Conservation (phyloP, 2,329 filamentous ascomycete genomes). For the Amauroascus verrucosus region DNA sequence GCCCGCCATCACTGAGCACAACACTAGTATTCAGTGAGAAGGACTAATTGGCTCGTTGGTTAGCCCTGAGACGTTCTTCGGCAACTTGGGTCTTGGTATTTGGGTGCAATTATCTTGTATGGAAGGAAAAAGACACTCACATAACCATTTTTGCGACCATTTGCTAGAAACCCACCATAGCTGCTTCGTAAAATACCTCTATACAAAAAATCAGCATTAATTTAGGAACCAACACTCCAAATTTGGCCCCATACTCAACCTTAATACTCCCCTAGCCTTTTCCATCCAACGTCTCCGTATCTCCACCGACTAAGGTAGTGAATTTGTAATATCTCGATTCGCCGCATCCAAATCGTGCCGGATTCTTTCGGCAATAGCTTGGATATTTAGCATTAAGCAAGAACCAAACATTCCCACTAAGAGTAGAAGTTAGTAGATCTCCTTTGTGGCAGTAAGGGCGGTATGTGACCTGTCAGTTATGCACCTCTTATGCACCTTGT, state of each 20-base stretch:
- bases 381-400: conserved; percentile 3
- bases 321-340: conserved; percentile 5
- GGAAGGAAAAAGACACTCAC: not conserved
- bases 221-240: not conserved
- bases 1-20: not conserved
- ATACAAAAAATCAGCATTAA: not conserved
- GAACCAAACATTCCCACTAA: conserved; percentile 8
- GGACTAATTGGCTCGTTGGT: not conserved
- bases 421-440: not conserved
- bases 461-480: not conserved
- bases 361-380: conserved; percentile 3
- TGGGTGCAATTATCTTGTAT: too few species aligned
- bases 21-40: conserved; percentile 3
- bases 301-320: conserved; percentile 1
- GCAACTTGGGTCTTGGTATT: too few species aligned
- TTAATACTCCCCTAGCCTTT: not conserved
- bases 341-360: not conserved
- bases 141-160: conserved; percentile 5
- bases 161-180: conserved; percentile 6
- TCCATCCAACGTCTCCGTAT: not conserved
- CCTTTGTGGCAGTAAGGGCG: not conserved
- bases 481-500: not conserved
- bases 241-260: not conserved
- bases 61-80: too few species aligned
- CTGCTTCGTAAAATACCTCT: conserved; percentile 9